Base-by-base conservation (phyloP, 2,329 filamentous ascomycete species). In the Fusarium sp. region DNA sequence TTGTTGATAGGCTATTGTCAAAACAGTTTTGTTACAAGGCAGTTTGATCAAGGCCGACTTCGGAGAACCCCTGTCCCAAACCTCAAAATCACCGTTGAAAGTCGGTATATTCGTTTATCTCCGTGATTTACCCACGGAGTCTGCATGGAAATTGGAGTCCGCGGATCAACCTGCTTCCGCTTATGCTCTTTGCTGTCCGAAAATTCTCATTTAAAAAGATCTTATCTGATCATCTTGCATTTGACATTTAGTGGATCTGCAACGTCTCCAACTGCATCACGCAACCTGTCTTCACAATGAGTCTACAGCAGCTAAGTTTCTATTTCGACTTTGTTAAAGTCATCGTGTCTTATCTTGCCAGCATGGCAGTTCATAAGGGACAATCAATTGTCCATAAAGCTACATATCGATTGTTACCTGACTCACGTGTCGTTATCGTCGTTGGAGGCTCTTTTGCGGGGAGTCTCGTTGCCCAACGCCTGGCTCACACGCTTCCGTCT, bases 391-490 rank as follows among this genome's bases (percentile, higher is more conserved):
- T 70, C 4, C 72, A 74, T 25, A 58, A 17, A 7, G 53, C 62
- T 9, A 73, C 68, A 0, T 74, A 74, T 11, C 62, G 62, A 15
- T 20, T 46, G 1, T 56, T 45, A 4, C 14, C 50, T 3, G 36
- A 68, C 4, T 53, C 72, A 0, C 72, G 45, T 22, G 74, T 70
- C 27, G 69, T 74, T 0, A 31, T 73, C 5, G 59, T 74, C 0
- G 31, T 74, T 0, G 72, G 72, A 4, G 72, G 72, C 0, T 74
- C 72, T 3, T 74, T 70, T 25, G 71, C 65, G 0, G 72, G 72
- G 4, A 45, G 49, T 4, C 27, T 70, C 12, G 18, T 70, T 20
- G 69, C 59, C 1, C 69, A 71, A 4, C 70, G 60, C 0, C 36
- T 73, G 0, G 29, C 45, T 17, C 62, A 75, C 9, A 62, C 56